Base-by-base conservation (phyloP, 164 flowering plant species). In the Sextonia rubra region DNA sequence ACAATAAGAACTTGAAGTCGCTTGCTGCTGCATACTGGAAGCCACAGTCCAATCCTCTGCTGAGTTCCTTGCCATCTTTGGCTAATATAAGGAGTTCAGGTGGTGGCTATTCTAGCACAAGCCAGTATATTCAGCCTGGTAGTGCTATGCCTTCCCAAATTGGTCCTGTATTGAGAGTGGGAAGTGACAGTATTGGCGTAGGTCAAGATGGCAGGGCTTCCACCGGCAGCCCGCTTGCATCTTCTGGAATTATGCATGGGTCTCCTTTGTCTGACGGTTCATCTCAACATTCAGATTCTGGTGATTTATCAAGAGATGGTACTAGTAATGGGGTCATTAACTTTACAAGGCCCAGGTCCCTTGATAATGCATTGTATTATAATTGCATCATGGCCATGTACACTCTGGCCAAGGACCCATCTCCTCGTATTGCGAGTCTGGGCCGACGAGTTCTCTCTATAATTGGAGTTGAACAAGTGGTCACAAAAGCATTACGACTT, bases 251-350 rank as follows among this genome's bases (percentile, higher is more conserved):
- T 47, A 87, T 93, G 93, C 97, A 90, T 77, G 99, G 97, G 60
- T 95, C 98, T 76, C 98, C 98, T n/a, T 75, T 93, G 23, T 95
- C 99, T 49, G 99, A 93, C 78, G 90, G 88, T 87, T 95, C 97
- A 61, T 93, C 98, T 71, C 96, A 77, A 56, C 93, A 86, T 82
- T 95, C 98, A 66, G 98, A 93, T 83, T 85, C 93, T 71, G 94
- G 92, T 68, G 92, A 85, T 60, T 60, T 76, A 61, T 22, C 84
- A 44, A 84, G 78, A 82, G 97, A 93, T 61, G 70, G 74, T 68
- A 69, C 88, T 48, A 85, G 86, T 83, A 89, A 90, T 84, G 97
- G 93, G 69, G 80, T 83, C 30, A 82, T 84, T 30, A 79, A 80
- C 76, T 84, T 81, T 80, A 73, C 85, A 49, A 86, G 84, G 78